These are phyloP conservation scores for Stagonosporopsis cucurbitacearum DNA, from an alignment of 2,329 filamentous ascomycete genomes.

Conservation along the genomic window DNA sequence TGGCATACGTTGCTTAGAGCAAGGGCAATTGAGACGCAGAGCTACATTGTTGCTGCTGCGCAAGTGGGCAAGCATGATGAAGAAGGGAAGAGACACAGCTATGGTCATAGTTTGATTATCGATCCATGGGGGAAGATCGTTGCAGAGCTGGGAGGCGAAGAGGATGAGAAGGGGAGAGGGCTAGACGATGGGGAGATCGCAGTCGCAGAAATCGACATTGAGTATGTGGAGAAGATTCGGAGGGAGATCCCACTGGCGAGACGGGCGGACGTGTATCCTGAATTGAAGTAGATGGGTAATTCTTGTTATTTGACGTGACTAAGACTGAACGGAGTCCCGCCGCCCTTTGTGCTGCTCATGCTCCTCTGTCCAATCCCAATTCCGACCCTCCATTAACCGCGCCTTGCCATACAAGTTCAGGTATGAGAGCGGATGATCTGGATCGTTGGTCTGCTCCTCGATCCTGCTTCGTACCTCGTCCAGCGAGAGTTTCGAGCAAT, in stretches of 20 bases:
- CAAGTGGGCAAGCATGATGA: constrained; percentile 76
- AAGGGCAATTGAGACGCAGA: constrained; percentile 86
- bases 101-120: constrained; percentile 84
- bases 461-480: constrained; percentile 30
- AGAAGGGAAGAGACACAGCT: constrained; percentile 71
- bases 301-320: background rate
- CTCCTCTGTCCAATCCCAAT: constrained; percentile 22
- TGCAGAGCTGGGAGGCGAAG: constrained; percentile 65
- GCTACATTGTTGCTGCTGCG: constrained; percentile 85
- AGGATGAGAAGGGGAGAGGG: constrained; percentile 43
- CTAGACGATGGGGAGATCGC: constrained; percentile 50
- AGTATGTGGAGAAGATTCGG: constrained; percentile 59
- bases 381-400: constrained; percentile 29
- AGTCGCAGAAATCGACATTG: constrained; percentile 62
- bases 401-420: constrained; percentile 36
- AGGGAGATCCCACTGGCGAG: constrained; percentile 64
- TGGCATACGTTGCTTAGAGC: constrained; percentile 82
- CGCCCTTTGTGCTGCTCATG: constrained; percentile 9
- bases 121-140: constrained; percentile 85
- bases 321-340: constrained; percentile 16
- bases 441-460: constrained; percentile 24
- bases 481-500: constrained; percentile 22
- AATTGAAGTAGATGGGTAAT: constrained; percentile 21
- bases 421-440: constrained; percentile 32
- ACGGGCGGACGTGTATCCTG: constrained; percentile 56